Evolutionary conservation across 352 stramenopile species (phyloP), one percentile per base, ranked within the genome.

Genomic region (Pythium aristosporum): DNA sequence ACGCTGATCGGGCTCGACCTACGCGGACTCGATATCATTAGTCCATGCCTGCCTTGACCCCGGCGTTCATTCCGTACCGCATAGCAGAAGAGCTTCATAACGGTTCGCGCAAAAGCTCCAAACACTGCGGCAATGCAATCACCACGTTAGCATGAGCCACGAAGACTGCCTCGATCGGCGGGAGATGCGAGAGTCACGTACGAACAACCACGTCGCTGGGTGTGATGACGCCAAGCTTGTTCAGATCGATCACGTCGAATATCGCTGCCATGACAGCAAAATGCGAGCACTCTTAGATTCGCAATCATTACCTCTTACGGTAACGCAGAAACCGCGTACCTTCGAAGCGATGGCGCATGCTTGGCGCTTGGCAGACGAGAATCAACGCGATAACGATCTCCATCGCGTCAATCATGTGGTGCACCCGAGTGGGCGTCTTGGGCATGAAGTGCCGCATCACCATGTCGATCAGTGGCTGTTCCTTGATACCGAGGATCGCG

Each of bases 391-490:
- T 72, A 28, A 89, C 69, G 15, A 91, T 72, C 60, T 91, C 80
- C 70, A 86, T 85, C n/a, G 63, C 65, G 61, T 91, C 82, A 28
- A 91, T 75, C 80, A 86, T 87, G 61, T 74, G 85, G 68, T 85
- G 76, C 36, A 82, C 77, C 28, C 80, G 71, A 30, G 75, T 88
- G 3, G 79, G 71, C 8, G 75, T 82, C n/a, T 72, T 72, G 2
- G 80, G 78, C 47, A 82, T 57, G 43, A 89, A 87, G 23, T 86
- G 65, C 23, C 68, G 61, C 73, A 89, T 71, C 34, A 85, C 50
- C 13, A 83, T 66, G 13, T 80, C 65, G 28, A 88, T 61, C 20
- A 91, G 71, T 32, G 61, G 61, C 46, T 75, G 55, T 34, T 88
- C 81, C 30, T 73, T 75, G 41, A 91, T 76, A 2, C 80, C 79